Base-by-base conservation (phyloP, 805 yeast genomes). In the Monosporozyma unispora region DNA sequence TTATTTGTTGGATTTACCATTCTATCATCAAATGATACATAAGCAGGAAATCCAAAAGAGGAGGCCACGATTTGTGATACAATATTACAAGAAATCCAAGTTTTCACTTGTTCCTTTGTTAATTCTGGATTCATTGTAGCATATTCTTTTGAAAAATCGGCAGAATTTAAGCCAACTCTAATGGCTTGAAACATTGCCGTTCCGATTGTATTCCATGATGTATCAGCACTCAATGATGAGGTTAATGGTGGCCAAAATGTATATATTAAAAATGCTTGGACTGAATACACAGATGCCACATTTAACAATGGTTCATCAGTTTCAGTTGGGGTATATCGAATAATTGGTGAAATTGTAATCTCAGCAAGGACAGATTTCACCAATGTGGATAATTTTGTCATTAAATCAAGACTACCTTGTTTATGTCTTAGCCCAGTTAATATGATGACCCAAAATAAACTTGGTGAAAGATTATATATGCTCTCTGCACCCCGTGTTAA, bases 191-290 rank as follows among this genome's bases (percentile, higher is more conserved):
- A 87, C 58, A 89, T 73, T 3, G 98, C 98, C 42, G 87, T 81
- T 0, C 97, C 97, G 23, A 87, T 82, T 1, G 96, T 87, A 61
- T 85, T 87, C 95, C 96, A 91, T 3, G 96, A 84, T 5, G 96
- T 84, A 62, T 91, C 97, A 0, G 98, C 96, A 64, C 93, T 85
- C 41, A 93, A 73, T 0, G 97, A 89, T 0, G 97, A 88, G 0
- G 96, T 86, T 35, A 90, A 75, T 3, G 97, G 96, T 0, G 98
- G 97, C 98, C 98, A 91, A 63, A 83, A 80, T 0, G 97, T 83
- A 66, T 85, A 88, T 2, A 91, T 70, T 19, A 93, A 68, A 54
- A 91, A 83, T 0, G 97, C 96, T 64, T 91, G 99, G 0, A 91
- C 96, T 0, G 96, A 85, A 62, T 84, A 91, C 0, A 91, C 96